phyloP scores from a whole-genome alignment of 2,329 filamentous ascomycete species.

The Beauveria varroae region DNA sequence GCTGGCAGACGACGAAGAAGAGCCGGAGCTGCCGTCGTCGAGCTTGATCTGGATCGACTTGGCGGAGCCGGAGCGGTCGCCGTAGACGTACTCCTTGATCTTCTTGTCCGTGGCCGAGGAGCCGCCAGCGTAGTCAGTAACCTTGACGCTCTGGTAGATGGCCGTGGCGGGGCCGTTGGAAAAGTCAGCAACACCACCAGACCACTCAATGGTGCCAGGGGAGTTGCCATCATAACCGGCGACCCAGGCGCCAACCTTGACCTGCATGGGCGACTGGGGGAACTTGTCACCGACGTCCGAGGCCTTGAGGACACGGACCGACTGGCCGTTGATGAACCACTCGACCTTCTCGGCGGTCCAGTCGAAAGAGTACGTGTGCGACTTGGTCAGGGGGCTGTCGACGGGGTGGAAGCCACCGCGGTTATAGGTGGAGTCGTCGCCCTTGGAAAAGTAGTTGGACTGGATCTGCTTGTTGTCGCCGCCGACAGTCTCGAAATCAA shows the following conservation, averaged over 20 bases:
- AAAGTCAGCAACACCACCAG: constrained; percentile 57
- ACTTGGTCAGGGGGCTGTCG: constrained; percentile 46
- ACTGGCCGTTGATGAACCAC: constrained; percentile 57
- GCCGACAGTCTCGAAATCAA: constrained; percentile 95
- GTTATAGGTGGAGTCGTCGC: constrained; percentile 62
- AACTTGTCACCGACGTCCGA: constrained; percentile 47
- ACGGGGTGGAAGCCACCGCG: constrained; percentile 58
- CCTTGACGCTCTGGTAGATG: constrained; percentile 49
- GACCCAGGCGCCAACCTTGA: constrained; percentile 64
- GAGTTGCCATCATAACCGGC: constrained; percentile 51
- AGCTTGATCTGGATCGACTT: constrained; percentile 41
- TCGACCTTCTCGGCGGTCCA: constrained; percentile 57
- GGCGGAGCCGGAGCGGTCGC: constrained; percentile 41
- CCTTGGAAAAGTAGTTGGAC: constrained; percentile 79
- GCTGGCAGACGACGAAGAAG: constrained; percentile 19
- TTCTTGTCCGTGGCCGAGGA: constrained; percentile 28
- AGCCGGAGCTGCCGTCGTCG: constrained; percentile 21
- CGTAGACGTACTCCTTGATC: constrained; percentile 45
- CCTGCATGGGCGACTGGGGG: constrained; percentile 67
- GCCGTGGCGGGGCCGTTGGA: constrained; percentile 43
- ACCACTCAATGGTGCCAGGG: constrained; percentile 65
- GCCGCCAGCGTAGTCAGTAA: constrained; percentile 48
- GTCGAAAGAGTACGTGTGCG: constrained; percentile 61
- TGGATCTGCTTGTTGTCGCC: constrained; percentile 68
- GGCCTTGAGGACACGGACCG: constrained; percentile 56